Conservation (phyloP, 116 monocot genomes). For the Papilionanthe hybrid region DNA sequence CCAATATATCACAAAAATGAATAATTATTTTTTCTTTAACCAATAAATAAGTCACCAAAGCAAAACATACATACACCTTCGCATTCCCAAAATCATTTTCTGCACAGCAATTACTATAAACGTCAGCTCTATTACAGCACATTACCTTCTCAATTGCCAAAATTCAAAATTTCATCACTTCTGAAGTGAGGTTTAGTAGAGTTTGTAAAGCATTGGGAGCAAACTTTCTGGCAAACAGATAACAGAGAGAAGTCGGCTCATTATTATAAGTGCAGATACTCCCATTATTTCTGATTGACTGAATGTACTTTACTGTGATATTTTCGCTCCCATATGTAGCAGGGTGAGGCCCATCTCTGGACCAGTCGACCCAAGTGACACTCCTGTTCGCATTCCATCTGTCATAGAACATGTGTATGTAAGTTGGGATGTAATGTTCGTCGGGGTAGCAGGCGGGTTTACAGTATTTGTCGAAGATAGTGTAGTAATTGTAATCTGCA, state of each 20-base stretch:
- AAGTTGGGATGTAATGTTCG: constrained; percentile 64
- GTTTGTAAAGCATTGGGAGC: constrained; percentile 34
- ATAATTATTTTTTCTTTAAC: not conserved
- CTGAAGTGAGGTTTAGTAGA: constrained; percentile 32
- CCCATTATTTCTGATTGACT: constrained; percentile 24
- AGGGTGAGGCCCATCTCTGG: constrained; percentile 46
- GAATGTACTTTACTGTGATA: constrained; percentile 25
- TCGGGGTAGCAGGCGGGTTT: constrained; percentile 58
- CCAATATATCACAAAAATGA: not conserved
- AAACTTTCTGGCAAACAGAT: constrained; percentile 55
- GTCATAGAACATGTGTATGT: constrained; percentile 42
- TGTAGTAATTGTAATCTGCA: constrained; percentile 36
- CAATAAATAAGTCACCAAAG: not conserved
- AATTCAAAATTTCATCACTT: constrained; percentile 37
- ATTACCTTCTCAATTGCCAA: not conserved
- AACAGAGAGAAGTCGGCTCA: constrained; percentile 25
- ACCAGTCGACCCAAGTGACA: constrained; percentile 62
- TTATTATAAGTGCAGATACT: constrained; percentile 40
- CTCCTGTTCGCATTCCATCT: constrained; percentile 39
- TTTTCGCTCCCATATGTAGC: constrained; percentile 19
- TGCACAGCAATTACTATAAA: not conserved
- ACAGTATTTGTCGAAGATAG: constrained; percentile 35
- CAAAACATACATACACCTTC: not conserved
- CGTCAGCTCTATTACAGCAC: not conserved
- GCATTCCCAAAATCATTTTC: not conserved